Conservation (phyloP, 345 rosid species). For the Hirschfeldia incana region DNA sequence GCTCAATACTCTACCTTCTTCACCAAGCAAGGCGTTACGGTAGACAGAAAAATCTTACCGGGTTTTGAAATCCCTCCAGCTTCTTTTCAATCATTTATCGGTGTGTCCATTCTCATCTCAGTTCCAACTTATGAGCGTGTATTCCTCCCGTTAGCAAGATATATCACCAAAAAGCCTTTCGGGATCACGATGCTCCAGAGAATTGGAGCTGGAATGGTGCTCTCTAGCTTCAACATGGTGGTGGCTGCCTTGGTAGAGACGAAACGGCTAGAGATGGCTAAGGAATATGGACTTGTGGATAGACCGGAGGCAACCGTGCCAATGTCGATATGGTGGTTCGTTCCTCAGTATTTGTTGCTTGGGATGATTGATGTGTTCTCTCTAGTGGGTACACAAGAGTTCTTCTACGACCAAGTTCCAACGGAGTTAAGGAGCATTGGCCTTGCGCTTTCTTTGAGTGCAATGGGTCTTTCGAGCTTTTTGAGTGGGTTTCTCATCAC, state of each 20-base stretch:
- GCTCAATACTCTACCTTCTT: neutral
- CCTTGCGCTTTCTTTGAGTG: neutral
- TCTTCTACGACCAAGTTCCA: neutral
- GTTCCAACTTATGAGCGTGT: neutral
- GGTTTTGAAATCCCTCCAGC: neutral
- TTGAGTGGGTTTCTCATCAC: neutral
- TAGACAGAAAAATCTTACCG: neutral
- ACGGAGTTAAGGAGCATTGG: neutral
- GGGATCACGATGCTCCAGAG: neutral
- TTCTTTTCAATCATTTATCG: neutral
- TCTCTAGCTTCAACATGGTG: neutral
- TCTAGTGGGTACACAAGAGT: neutral
- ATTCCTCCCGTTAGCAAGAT: neutral
- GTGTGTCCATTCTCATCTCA: neutral
- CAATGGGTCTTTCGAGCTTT: neutral
- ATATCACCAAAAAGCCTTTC: neutral
- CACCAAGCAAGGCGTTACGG: neutral
- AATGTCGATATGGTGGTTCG: neutral
- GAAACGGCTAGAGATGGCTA: neutral
- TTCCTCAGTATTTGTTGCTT: neutral
- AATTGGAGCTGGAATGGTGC: neutral
- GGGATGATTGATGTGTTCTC: neutral
- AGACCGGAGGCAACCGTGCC: neutral
- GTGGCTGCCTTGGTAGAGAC: neutral
- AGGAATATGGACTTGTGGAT: neutral